phyloP scores from a whole-genome alignment of 2,329 filamentous ascomycete species.

The Venturia nashicola region DNA sequence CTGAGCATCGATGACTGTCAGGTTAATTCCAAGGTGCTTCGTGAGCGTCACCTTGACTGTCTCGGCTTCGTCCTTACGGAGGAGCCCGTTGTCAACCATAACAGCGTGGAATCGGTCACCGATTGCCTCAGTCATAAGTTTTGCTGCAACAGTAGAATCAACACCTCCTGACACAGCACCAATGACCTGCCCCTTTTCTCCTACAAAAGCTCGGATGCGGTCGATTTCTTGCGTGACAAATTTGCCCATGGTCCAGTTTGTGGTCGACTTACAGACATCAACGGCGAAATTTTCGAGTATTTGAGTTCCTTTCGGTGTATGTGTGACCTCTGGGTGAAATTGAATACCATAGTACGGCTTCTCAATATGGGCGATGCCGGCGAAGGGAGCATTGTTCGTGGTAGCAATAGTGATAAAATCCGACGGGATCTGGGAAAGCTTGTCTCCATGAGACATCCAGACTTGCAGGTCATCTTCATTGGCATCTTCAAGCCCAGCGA shows the following conservation, averaged over 20 bases:
- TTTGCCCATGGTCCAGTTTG: constrained; percentile 75
- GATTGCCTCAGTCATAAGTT: constrained; percentile 78
- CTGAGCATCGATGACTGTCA: constrained; percentile 73
- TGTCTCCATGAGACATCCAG: constrained; percentile 86
- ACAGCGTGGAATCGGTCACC: constrained; percentile 75
- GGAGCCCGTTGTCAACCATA: constrained; percentile 73
- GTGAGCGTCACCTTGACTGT: constrained; percentile 70
- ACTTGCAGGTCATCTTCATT: constrained; percentile 59
- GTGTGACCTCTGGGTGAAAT: constrained; percentile 78
- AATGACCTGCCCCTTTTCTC: constrained; percentile 69
- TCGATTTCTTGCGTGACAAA: constrained; percentile 73
- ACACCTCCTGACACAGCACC: constrained; percentile 74
- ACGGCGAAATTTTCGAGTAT: constrained; percentile 75
- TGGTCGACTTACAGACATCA: constrained; percentile 62
- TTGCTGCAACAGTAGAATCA: constrained; percentile 77
- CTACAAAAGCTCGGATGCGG: constrained; percentile 71
- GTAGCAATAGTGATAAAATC: constrained; percentile 63
- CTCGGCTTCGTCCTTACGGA: constrained; percentile 75
- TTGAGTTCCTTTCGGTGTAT: constrained; percentile 56
- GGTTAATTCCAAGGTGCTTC: constrained; percentile 74
- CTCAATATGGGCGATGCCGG: constrained; percentile 60
- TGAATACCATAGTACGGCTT: constrained; percentile 72
- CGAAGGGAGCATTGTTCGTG: constrained; percentile 65
- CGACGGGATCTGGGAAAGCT: constrained; percentile 61
- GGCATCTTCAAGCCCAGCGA: constrained; percentile 61